Base-by-base conservation (phyloP, 2,329 filamentous ascomycete genomes). In the Colletotrichum filicis region DNA sequence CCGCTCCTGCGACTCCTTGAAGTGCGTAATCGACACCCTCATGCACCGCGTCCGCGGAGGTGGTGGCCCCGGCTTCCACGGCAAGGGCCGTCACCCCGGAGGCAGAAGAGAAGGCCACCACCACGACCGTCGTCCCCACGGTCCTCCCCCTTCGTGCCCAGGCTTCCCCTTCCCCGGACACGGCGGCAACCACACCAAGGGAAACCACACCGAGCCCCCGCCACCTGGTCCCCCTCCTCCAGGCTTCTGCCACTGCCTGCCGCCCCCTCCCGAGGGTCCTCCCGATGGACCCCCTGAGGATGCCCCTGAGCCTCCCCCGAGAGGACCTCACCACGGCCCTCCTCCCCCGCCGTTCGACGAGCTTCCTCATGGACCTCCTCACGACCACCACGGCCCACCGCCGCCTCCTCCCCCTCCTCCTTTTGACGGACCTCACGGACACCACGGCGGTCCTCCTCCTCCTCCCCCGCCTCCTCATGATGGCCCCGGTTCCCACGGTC, bases 1-100 rank as follows among this genome's bases (percentile, higher is more conserved):
- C 56, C 63, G 76, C 26, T 78, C 82, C 8, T 87, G 85, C 68
- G 81, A 82, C 61, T 83, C 79, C 71, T 66, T 87, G 55, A 84
- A 82, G 74, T 88, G 87, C 73, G 77, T 87, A 55, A 78, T 86
- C 58, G 79, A 79, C 53, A 78, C 81, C n/a, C 77, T 87, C 59
- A 80, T 82, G 56, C 75, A 81, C 61, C 82, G 82, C 60, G 79
- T 86, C 64, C 82, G 82, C 74, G 79, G 83, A 56, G 66, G 55
- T 6, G 79, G 86, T 63, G 82, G 82, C 74, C 79, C 83, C 56
- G 66, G 55, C 9, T 62, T 72, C 52, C 65, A 53, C 24, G 58
- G 65, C 28, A 30, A 66, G n/a, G 56, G 64, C 30, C 57, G 35
- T 26, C 68, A 60, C 26, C 30, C 56, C 7, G 32, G 32, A 49